Base-by-base conservation (phyloP, 2,329 filamentous ascomycete species). In the Cordyceps militaris region DNA sequence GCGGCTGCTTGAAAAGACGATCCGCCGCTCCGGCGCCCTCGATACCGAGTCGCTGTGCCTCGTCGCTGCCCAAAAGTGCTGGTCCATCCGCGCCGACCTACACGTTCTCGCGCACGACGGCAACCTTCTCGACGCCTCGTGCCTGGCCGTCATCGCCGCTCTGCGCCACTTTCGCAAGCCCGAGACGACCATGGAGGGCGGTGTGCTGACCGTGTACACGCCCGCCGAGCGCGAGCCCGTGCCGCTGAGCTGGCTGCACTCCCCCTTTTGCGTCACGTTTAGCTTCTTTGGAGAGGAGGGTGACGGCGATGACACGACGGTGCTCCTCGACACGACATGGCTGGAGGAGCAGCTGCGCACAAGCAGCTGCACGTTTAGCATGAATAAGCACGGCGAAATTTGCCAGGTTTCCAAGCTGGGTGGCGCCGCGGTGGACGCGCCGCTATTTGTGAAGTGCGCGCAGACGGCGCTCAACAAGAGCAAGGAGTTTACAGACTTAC, bases 21-120 rank as follows among this genome's bases (percentile, higher is more conserved):
- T 97, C 60, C 91, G 94, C 43, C 87, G 94, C 60, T 96, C 92
- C 1, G 88, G 88, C 64, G 93, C 94, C 7, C 83, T 99, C 42
- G 93, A 97, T 71, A 96, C 92, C 34, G 94, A 99, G 74, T 96
- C 92, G 4, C 81, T 99, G 46, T 99, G 94, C 72, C 89, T 99
- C 23, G 80, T 97, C 28, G 91, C 94, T 11, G 92, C 90, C 8
- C 80, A 88, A 60, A 96, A 95, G 72, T 94, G 89, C 76, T 99
- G 94, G 85, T 88, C 88, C 60, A 81, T 99, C 61, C 86, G 93
- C 59, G 92, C 90, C 21, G 93, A 97, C 70, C 83, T 97, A 23
- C 94, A 99, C 73, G 85, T 97, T 48, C 81, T 97, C 47, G 87
- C 91, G 52, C 90, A 92, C 69, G 93, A 97, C 70, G 94, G 94